Conservation (phyloP, 306 rosid genomes). For the Cicer pinnatifidum region DNA sequence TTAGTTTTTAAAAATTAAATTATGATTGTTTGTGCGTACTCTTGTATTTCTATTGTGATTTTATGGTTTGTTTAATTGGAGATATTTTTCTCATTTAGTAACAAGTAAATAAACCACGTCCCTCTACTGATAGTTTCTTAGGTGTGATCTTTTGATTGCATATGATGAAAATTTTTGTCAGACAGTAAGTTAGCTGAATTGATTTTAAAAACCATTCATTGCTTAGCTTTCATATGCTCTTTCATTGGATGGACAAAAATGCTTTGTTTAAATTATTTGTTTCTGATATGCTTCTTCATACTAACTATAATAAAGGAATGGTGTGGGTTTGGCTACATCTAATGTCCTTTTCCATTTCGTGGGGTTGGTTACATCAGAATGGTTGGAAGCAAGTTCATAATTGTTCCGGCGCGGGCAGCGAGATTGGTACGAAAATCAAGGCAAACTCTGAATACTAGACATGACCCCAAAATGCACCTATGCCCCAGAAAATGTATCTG, state of each 20-base stretch:
- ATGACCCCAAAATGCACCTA: background rate
- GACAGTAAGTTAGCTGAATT: background rate
- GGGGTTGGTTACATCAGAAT: background rate
- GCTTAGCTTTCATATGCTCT: background rate
- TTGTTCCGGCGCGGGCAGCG: background rate
- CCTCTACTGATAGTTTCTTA: background rate
- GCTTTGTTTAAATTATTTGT: background rate
- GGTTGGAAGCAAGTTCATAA: background rate
- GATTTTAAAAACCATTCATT: background rate
- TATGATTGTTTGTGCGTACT: slow-evolving; percentile 21
- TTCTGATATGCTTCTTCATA: background rate
- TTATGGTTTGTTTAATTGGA: background rate
- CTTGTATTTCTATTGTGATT: background rate
- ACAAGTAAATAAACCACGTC: background rate
- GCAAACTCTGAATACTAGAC: no score
- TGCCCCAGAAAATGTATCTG: background rate
- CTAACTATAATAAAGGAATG: background rate
- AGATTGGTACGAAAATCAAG: no score
- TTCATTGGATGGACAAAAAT: background rate
- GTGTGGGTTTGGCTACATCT: background rate
- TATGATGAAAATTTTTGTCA: background rate
- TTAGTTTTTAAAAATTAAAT: background rate
- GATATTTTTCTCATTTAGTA: background rate
- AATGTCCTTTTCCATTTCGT: no score
- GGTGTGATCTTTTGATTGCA: background rate